These are phyloP conservation scores for Cryphonectria naterciae DNA, from an alignment of 2,329 filamentous ascomycete species.

Conservation along the genomic window DNA sequence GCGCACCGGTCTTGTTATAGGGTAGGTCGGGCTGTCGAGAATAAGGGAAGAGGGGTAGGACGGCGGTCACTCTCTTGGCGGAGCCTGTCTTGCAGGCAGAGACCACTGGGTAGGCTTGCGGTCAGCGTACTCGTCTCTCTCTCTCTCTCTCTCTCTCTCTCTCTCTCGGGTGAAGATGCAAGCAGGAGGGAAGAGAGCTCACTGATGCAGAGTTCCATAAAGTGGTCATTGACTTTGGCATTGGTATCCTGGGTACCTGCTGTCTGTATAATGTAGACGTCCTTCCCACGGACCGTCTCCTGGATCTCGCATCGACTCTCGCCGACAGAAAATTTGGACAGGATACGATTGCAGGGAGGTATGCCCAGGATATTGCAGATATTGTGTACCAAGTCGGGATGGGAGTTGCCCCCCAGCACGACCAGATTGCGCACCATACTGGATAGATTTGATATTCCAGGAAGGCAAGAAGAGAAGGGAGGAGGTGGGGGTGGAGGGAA, in stretches of 20 bases:
- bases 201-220: conserved; percentile 97
- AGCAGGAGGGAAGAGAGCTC: conserved; percentile 56
- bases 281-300: conserved; percentile 95
- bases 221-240: conserved; percentile 91
- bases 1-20: conserved; percentile 94
- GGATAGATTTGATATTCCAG: conserved; percentile 9
- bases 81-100: conserved; percentile 95
- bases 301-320: conserved; percentile 94
- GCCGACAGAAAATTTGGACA: conserved; percentile 90
- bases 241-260: conserved; percentile 57
- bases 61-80: conserved; percentile 88
- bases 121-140: conserved; percentile 36
- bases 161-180: not conserved
- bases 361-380: conserved; percentile 90
- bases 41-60: conserved; percentile 95
- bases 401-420: conserved; percentile 88
- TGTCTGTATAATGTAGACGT: conserved; percentile 98
- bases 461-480: not conserved
- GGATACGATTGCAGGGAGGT: conserved; percentile 77
- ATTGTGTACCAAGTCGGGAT: conserved; percentile 82
- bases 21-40: conserved; percentile 94
- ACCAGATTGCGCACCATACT: conserved; percentile 93
- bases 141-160: not conserved
- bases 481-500: too few species aligned
- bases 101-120: conserved; percentile 72